Evolutionary conservation across 2,329 filamentous ascomycete genomes (phyloP), one percentile per base, ranked within the genome.

Genomic region (Dendrostoma leiphaemia): DNA sequence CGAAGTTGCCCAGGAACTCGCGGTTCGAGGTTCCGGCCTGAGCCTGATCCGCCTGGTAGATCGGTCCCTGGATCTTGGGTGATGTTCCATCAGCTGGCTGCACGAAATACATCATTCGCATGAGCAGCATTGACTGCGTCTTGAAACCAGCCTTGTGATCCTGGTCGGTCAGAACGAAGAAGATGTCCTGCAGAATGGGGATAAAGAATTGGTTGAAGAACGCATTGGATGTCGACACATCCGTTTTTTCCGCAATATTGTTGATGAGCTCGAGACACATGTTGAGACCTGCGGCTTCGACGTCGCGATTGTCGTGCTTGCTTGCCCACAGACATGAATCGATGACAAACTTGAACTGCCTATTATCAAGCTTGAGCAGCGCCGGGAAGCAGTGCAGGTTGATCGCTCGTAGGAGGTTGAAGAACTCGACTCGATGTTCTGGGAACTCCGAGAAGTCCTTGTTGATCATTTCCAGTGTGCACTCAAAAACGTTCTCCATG

Each of bases 291-390:
- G 94, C 95, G 62, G 90, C 91, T 73, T 99, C 94, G 28, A 99
- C 94, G 68, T 97, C 91, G 57, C 94, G 89, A 74, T 99, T 99
- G 76, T 99, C 94, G 73, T 99, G 94, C 79, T 99, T 99, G 78
- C 93, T 97, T n/a, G 95, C 94, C 95, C 94, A 99, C 81, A 97
- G 91, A 79, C 95, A 99, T 32, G 93, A 96, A 71, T 99, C 94
- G 62, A 99, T 97, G 65, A 99, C 92, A 67, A 97, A 96, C 76
- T 99, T 99, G 84, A 99, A 99, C 68, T 97, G 94, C 56, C 91
- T 86, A 66, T 90, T 93, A 69, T 99, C 93, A 31, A 99, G 85
- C 73, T 96, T 95, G 61, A 99, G 81, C 21, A 99, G 82, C 1
- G 94, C 85, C 45, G 91, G 91, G 85, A 99, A 99, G 74, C 94